Evolutionary conservation across 495 filamentous ascomycete genomes (phyloP).

Genomic region (Collariella sp.): DNA sequence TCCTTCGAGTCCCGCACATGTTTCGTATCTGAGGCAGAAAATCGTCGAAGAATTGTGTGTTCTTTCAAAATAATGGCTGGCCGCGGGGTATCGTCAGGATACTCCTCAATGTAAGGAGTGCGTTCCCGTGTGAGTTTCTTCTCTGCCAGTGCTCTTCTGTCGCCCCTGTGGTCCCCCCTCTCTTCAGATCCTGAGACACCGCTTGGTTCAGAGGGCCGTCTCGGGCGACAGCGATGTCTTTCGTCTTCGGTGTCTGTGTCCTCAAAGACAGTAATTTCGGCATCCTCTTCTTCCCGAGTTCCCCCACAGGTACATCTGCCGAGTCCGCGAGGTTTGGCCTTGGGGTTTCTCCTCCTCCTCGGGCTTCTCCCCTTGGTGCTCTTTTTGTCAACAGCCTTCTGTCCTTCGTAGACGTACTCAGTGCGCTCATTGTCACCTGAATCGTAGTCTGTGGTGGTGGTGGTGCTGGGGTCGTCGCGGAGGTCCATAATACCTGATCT

Average conservation of each 20-base stretch:
- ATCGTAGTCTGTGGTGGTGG: constrained; percentile 25
- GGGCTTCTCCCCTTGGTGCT: constrained; percentile 9
- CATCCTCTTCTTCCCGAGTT: constrained; percentile 4
- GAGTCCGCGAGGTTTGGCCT: constrained; percentile 7
- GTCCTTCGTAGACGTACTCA: constrained; percentile 19
- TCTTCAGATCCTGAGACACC: neutral
- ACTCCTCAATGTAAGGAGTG: constrained; percentile 27
- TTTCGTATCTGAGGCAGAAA: constrained; percentile 17
- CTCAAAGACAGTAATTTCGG: constrained; percentile 12
- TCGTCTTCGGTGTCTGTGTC: constrained; percentile 14
- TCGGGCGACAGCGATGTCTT: neutral
- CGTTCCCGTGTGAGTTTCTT: constrained; percentile 6
- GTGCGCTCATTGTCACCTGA: constrained; percentile 23
- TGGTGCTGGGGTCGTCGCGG: constrained; percentile 6
- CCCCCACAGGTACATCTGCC: constrained; percentile 1
- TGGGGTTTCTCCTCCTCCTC: constrained; percentile 10
- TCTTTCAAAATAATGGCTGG: constrained; percentile 22
- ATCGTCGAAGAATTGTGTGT: constrained; percentile 20
- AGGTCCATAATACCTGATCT: constrained; percentile 17
- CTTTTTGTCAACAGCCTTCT: neutral
- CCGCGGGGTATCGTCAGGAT: constrained; percentile 16
- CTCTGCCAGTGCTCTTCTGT: neutral
- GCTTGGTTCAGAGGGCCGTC: neutral
- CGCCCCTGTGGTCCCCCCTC: constrained; percentile 1
- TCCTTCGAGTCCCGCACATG: constrained; percentile 6